phyloP scores from a whole-genome alignment of 768 basidiomycete genomes.

The Panaeolus cyanescens region DNA sequence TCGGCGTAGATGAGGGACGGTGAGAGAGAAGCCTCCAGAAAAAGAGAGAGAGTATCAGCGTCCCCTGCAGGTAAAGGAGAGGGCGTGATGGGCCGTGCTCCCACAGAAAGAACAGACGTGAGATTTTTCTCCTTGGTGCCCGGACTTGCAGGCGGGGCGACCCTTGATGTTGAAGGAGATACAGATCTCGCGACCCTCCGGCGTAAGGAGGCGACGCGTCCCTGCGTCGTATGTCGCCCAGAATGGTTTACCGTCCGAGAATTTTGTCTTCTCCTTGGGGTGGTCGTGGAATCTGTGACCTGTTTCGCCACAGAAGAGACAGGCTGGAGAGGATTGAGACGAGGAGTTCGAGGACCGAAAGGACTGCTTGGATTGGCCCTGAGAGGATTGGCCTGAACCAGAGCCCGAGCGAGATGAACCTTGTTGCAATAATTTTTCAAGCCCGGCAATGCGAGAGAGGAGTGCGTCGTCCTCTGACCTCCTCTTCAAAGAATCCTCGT shows the following conservation, averaged over 20 bases:
- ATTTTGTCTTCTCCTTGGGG: constrained; percentile 1
- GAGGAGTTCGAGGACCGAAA: constrained; percentile 1
- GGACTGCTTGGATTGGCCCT: background rate
- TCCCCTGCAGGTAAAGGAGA: constrained; percentile 26
- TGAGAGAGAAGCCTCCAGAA: constrained; percentile 1
- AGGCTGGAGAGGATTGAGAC: constrained; percentile 12
- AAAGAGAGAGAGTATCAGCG: background rate
- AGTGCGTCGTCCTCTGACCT: no score
- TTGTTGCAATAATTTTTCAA: background rate
- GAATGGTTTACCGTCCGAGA: constrained; percentile 9
- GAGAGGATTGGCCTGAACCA: background rate
- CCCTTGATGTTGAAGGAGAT: constrained; percentile 20
- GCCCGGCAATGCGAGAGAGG: background rate
- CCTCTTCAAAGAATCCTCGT: no score
- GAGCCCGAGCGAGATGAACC: background rate
- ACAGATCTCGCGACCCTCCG: constrained; percentile 17
- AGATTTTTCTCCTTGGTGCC: constrained; percentile 11
- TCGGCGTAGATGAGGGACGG: constrained; percentile 16
- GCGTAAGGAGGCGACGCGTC: constrained; percentile 8
- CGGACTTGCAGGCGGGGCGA: constrained; percentile 1
- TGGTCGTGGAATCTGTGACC: constrained; percentile 20
- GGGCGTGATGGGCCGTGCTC: constrained; percentile 20
- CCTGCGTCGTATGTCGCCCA: constrained; percentile 10
- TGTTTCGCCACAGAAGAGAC: constrained; percentile 20
- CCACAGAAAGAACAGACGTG: constrained; percentile 35